Evolutionary conservation across 2,329 filamentous ascomycete species (phyloP).

Genomic region (Alternaria viburni): DNA sequence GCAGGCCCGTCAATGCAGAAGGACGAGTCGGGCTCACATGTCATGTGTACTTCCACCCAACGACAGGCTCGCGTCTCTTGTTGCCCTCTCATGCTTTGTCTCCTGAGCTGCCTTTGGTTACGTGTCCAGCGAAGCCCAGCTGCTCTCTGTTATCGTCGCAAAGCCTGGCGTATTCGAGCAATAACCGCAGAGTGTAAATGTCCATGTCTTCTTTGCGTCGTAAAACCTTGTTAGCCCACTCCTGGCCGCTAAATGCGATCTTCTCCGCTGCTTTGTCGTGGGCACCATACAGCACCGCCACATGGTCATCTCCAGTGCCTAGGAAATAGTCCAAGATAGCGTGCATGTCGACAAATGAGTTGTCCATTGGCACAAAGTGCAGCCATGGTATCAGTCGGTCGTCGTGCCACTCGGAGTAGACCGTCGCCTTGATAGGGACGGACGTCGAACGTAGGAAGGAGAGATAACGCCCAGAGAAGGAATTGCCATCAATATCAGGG

Average conservation of each 20-base stretch:
- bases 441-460: constrained; percentile 71
- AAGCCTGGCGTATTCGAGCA: constrained; percentile 54
- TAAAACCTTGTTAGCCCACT: constrained; percentile 72
- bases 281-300: constrained; percentile 24
- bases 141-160: constrained; percentile 51
- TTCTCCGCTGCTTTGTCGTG: constrained; percentile 64
- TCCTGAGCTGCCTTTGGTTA: background rate
- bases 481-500: constrained; percentile 76
- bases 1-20: background rate
- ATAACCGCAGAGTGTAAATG: constrained; percentile 69
- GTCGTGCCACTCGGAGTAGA: constrained; percentile 85
- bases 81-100: background rate
- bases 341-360: constrained; percentile 72
- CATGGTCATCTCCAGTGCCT: constrained; percentile 47
- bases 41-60: background rate
- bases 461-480: constrained; percentile 49
- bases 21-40: background rate
- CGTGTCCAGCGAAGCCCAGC: constrained; percentile 48
- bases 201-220: constrained; percentile 75
- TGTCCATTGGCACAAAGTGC: constrained; percentile 85
- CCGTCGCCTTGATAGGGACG: constrained; percentile 76
- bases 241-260: constrained; percentile 70
- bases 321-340: constrained; percentile 77
- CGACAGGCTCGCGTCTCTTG: background rate
- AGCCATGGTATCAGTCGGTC: constrained; percentile 72